A percentile compares a stretch with the other conserved stretches of the same genome.
These are phyloP conservation scores for Pseudogymnoascus sp. DNA, from an alignment of 2,329 filamentous ascomycete species.

Conservation along the genomic window DNA sequence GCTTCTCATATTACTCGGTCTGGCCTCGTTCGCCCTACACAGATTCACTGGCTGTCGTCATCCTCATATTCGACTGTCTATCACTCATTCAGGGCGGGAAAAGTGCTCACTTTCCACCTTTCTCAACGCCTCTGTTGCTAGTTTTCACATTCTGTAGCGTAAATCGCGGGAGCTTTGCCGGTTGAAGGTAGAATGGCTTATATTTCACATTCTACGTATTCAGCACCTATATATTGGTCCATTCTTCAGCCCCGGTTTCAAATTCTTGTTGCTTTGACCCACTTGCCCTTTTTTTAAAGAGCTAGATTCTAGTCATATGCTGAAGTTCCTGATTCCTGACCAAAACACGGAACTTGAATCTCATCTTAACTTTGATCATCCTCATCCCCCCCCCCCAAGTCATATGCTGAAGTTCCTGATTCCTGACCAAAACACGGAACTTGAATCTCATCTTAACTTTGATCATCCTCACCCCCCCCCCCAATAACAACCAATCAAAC, in stretches of 20 bases:
- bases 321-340: not conserved
- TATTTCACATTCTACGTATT: conserved; percentile 1
- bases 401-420: not conserved
- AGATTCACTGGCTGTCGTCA: not conserved
- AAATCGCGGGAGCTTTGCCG: not conserved
- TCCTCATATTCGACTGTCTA: not conserved
- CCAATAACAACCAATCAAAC: not conserved
- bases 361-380: not conserved
- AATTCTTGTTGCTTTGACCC: conserved; percentile 6
- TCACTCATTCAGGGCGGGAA: not conserved
- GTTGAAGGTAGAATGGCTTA: not conserved
- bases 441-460: conserved; percentile 1
- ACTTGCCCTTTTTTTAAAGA: not conserved
- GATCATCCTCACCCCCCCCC: not conserved
- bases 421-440: conserved; percentile 4
- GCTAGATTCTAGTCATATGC: conserved; percentile 4
- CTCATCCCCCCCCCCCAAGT: not conserved
- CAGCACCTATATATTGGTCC: conserved; percentile 7
- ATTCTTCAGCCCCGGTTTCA: conserved; percentile 6
- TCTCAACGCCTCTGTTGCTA: not conserved
- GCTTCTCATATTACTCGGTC: conserved; percentile 1
- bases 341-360: conserved; percentile 2
- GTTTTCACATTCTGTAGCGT: not conserved
- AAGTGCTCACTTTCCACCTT: not conserved
- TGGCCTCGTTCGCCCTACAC: not conserved